Conservation (phyloP, 192 early-diverging fungal species). For the Coemansia guatemalensis region DNA sequence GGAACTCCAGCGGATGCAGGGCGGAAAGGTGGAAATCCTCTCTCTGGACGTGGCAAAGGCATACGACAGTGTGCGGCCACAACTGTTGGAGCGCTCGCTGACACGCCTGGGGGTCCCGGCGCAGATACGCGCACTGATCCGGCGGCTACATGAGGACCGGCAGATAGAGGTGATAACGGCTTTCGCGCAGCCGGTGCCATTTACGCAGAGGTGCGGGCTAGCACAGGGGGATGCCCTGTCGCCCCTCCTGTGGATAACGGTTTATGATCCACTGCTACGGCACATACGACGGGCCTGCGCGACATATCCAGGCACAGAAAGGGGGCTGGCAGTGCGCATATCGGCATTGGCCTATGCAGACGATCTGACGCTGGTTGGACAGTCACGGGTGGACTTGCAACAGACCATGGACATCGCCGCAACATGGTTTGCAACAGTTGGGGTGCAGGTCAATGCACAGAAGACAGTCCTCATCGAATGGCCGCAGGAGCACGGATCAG, state of each 20-base stretch:
- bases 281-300: neutral
- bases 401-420: neutral
- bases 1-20: neutral
- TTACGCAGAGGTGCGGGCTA: slow-evolving; percentile 6
- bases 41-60: slow-evolving; percentile 16
- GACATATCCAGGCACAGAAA: neutral
- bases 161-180: neutral
- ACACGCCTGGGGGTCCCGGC: neutral
- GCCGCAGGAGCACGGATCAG: neutral
- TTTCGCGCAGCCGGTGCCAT: neutral
- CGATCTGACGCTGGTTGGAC: slow-evolving; percentile 7
- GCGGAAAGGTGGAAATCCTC: slow-evolving; percentile 3
- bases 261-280: slow-evolving; percentile 12
- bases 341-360: slow-evolving; percentile 5
- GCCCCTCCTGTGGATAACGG: slow-evolving; percentile 10
- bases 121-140: neutral
- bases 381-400: neutral
- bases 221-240: slow-evolving; percentile 16
- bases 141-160: slow-evolving; percentile 1
- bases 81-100: slow-evolving; percentile 2
- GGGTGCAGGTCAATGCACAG: neutral
- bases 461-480: slow-evolving; percentile 6
- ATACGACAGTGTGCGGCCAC: slow-evolving; percentile 7
- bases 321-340: neutral
- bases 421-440: neutral